Evolutionary conservation across 1,284 basidiomycete species (phyloP), one percentile per base, ranked within the genome.

Genomic region (Cutaneotrichosporon sp.): DNA sequence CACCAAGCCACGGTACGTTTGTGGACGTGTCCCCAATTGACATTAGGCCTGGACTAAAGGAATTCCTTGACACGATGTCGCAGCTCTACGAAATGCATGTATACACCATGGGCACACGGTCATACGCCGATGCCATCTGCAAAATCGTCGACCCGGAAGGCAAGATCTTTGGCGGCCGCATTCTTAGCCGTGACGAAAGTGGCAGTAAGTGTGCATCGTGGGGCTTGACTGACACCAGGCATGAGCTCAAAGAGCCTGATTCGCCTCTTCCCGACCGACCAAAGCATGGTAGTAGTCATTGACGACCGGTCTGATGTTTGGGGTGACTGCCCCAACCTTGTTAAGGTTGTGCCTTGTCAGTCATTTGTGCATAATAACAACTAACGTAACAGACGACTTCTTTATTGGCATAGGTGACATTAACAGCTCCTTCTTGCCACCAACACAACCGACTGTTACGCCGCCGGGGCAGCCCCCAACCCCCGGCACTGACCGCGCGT

Each of bases 401-500:
- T 98, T 97, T 68, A 81, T 97, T 54, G 93, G 94, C n/a, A 97
- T 96, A 61, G 94, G 94, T 46, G 94, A 98, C 74, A 97, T 98
- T 73, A 98, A 98, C 72, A 89, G 90, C 4, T 81, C 88, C 0
- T 94, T 96, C 72, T 78, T 97, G 7, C 69, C 69, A 0, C 63
- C 62, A 8, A 43, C 57, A 22, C 52, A 65, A 46, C 49, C 55
- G 0, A 43, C 41, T 8, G 43, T 56, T 7, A 53, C 55, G 10
- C 49, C 54, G 2, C 55, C 55, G 0, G 34, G 42, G 8, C 30
- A 23, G n/a, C 18, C 47, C 9, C 37, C 13, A 38, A 46, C 42
- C 4, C 55, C 18, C 21, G 51, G 20, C 3, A 18, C 18, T 8
- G 49, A 45, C 12, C 42, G 26, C 30, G n/a, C 52, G 0, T 35